Conservation (phyloP, 495 filamentous ascomycete species). For the Neurospora sp. region DNA sequence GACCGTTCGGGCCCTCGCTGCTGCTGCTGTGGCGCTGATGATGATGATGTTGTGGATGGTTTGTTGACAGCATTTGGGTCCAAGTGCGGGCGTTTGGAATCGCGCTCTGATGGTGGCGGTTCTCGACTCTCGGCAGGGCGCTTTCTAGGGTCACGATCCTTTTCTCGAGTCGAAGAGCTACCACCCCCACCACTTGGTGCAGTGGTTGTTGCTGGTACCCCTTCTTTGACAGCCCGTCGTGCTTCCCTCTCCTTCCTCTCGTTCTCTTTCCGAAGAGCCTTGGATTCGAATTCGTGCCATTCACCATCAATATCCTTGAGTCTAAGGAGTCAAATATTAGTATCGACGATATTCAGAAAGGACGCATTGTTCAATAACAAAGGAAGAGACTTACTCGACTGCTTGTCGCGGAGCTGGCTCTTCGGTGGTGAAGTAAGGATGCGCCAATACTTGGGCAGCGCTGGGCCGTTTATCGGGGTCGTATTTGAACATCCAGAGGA, state of each 20-base stretch:
- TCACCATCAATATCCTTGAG: constrained; percentile 81
- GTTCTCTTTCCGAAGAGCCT: constrained; percentile 84
- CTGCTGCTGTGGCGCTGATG: background rate
- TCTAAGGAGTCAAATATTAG: constrained; percentile 32
- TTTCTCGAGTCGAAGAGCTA: constrained; percentile 31
- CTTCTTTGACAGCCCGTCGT: constrained; percentile 39
- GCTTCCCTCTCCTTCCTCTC: constrained; percentile 72
- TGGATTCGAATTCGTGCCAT: constrained; percentile 99
- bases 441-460: constrained; percentile 75
- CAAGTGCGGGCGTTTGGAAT: constrained; percentile 34
- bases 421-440: constrained; percentile 81
- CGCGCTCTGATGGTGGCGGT: constrained; percentile 15
- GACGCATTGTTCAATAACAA: background rate
- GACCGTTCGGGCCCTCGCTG: background rate
- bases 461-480: constrained; percentile 79
- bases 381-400: constrained; percentile 55
- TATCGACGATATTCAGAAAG: background rate
- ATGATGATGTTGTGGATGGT: background rate
- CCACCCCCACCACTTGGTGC: constrained; percentile 34
- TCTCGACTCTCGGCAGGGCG: constrained; percentile 29
- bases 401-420: constrained; percentile 71
- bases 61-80: constrained; percentile 11
- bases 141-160: constrained; percentile 31
- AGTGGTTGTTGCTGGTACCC: constrained; percentile 20
- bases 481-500: constrained; percentile 72